These are phyloP conservation scores for Salvia hispanica DNA, from an alignment of 257 asterid species.

Conservation along the genomic window DNA sequence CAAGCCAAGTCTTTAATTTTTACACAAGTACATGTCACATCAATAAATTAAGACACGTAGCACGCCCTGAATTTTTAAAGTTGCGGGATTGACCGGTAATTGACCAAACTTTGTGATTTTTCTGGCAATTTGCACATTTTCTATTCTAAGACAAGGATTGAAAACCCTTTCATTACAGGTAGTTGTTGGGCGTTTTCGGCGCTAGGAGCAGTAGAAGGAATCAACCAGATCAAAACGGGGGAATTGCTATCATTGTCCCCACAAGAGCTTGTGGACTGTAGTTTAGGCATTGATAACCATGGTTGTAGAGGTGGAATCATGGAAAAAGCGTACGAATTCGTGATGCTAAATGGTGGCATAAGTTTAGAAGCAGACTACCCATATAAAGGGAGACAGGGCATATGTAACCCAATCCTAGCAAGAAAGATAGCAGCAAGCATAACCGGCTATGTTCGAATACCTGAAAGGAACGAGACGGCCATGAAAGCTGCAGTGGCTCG, in stretches of 20 bases:
- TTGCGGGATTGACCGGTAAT: no score
- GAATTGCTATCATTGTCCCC: conserved; percentile 60
- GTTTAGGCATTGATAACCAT: conserved; percentile 31
- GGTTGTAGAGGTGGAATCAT: conserved; percentile 66
- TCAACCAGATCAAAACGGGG: conserved; percentile 62
- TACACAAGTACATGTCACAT: no score
- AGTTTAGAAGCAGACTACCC: conserved; percentile 51
- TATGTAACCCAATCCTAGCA: conserved; percentile 36
- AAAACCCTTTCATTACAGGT: conserved; percentile 44
- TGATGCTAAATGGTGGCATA: conserved; percentile 51
- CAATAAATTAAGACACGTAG: no score
- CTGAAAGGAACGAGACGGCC: conserved; percentile 38
- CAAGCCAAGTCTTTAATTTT: no score
- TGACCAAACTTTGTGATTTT: no score
- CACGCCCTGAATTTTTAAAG: no score
- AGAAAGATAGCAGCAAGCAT: conserved; percentile 43
- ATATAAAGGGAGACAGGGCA: conserved; percentile 41
- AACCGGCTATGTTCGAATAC: conserved; percentile 44
- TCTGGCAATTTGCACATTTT: background rate
- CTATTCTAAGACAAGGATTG: background rate
- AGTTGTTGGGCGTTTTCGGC: conserved; percentile 86
- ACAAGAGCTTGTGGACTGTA: conserved; percentile 73
- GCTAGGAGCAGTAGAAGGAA: conserved; percentile 69
- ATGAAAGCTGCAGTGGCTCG: conserved; percentile 52
- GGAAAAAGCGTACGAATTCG: conserved; percentile 55